Base-by-base conservation (phyloP, 331 rosid species). In the Phaseolus coccineus region DNA sequence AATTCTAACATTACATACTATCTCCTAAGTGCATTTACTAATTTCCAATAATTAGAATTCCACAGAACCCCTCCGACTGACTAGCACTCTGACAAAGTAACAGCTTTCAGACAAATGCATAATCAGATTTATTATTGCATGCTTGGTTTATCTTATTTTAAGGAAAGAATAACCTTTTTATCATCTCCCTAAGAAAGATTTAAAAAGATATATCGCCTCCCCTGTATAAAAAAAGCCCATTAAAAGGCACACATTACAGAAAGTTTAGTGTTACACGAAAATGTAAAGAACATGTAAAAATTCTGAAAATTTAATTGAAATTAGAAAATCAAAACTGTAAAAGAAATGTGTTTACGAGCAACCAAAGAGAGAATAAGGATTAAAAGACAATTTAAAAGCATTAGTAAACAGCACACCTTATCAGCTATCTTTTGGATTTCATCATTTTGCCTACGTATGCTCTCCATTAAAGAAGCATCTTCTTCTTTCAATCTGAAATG, bases 401-500 rank as follows among this genome's bases (percentile, higher is more conserved):
- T 52, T 39, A 57, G 71, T 53, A 76, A 79, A 22, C 30, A 50
- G 52, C 68, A 44, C 42, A 92, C 98, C 97, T 80, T 81, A 58
- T 85, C 79, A 71, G 44, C 83, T 77, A 91, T 82, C 55, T 37
- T 79, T 78, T 44, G 68, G 52, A 88, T 82, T 70, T 88, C 94
- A 28, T 73, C 77, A 10, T 56, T 76, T 81, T 74, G 84, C 67
- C 46, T 33, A 10, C 64, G 71, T 51, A 87, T 44, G 74, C n/a
- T 66, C 69, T 87, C 90, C 39, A 69, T 33, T 57, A 92, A 68
- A 44, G 24, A 47, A 72, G 31, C 76, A 69, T 84, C 96, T 69
- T 92, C 97, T 71, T 91, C 96, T 77, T 73, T 88, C 87, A 90
- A 85, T 67, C 98, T 95, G 87, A 39, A 85, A 79, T 44, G 70